These are phyloP conservation scores for Xylariaceae sp. DNA, from an alignment of 2,329 filamentous ascomycete genomes.

Conservation along the genomic window DNA sequence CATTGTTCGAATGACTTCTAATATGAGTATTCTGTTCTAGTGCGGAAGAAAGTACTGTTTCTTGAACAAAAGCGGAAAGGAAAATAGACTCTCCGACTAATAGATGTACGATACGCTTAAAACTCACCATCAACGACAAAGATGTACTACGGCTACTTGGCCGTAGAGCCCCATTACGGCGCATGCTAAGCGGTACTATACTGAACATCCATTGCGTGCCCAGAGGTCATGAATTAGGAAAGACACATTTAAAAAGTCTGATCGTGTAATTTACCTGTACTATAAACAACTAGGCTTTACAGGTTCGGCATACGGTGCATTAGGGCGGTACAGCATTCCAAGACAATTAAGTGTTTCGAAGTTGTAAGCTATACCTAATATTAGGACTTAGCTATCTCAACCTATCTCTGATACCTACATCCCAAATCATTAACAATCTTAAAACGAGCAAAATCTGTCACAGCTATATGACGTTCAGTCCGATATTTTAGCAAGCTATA, in stretches of 20 bases:
- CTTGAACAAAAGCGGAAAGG: slow-evolving; percentile 86
- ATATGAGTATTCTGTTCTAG: slow-evolving; percentile 51
- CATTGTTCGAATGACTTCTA: background rate
- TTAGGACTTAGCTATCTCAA: slow-evolving; percentile 8
- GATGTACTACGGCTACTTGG: background rate
- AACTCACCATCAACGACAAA: slow-evolving; percentile 13
- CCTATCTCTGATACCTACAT: slow-evolving; percentile 1
- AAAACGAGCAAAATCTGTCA: background rate
- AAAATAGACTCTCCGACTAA: slow-evolving; percentile 49
- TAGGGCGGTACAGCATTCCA: slow-evolving; percentile 5
- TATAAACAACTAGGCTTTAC: slow-evolving; percentile 16
- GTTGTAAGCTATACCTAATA: slow-evolving; percentile 2
- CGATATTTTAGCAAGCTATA: background rate
- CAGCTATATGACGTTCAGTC: background rate
- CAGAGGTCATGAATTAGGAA: background rate
- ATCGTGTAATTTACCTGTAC: slow-evolving; percentile 28
- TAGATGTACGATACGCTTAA: slow-evolving; percentile 22
- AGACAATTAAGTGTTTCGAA: slow-evolving; percentile 7
- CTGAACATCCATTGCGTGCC: background rate
- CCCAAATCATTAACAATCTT: background rate
- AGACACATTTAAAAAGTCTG: slow-evolving; percentile 1
- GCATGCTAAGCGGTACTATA: slow-evolving; percentile 1
- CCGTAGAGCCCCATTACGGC: background rate
- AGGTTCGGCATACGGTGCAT: slow-evolving; percentile 2
- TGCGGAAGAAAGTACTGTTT: slow-evolving; percentile 94